These are phyloP conservation scores for Rhodotorula paludigena DNA, from an alignment of 768 basidiomycete species.

Conservation along the genomic window DNA sequence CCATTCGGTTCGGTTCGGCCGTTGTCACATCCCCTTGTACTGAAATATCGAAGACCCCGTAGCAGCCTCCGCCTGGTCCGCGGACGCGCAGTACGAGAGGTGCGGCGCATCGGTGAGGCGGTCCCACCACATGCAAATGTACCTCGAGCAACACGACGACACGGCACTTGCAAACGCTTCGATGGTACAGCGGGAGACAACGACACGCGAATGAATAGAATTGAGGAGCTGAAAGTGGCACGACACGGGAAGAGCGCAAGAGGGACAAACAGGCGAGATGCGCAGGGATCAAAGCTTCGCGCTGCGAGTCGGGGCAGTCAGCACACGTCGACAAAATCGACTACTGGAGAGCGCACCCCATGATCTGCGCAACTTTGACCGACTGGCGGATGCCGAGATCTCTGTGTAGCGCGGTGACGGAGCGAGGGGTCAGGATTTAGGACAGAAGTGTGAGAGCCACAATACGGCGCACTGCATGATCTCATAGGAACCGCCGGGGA, in stretches of 20 bases:
- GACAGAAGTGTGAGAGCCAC: too few relatives aligned
- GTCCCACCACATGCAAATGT: too few relatives aligned
- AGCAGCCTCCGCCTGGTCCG: neutral
- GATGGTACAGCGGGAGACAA: too few relatives aligned
- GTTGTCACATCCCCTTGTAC: slow-evolving; percentile 9
- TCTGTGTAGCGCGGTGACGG: neutral
- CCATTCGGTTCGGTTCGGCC: neutral
- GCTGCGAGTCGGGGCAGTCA: neutral
- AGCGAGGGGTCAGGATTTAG: neutral
- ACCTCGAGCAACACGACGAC: too few relatives aligned
- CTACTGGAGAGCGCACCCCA: slow-evolving; percentile 8
- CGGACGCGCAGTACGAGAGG: neutral
- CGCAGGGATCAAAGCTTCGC: slow-evolving; percentile 5
- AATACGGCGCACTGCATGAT: neutral
- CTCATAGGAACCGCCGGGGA: slow-evolving; percentile 31
- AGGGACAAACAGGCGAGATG: neutral
- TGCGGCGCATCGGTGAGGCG: too few relatives aligned
- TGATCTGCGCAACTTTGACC: slow-evolving; percentile 38
- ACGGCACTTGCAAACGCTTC: too few relatives aligned
- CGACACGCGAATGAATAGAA: too few relatives aligned
- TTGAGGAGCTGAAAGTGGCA: too few relatives aligned
- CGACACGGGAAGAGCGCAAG: neutral
- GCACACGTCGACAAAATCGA: too few relatives aligned
- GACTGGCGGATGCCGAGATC: slow-evolving; percentile 17
- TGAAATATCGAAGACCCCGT: slow-evolving; percentile 6